A percentile compares a stretch with the other conserved stretches of the same genome.
These are phyloP conservation scores for Fusarium zealandicum DNA, from an alignment of 2,329 filamentous ascomycete species.

Conservation along the genomic window DNA sequence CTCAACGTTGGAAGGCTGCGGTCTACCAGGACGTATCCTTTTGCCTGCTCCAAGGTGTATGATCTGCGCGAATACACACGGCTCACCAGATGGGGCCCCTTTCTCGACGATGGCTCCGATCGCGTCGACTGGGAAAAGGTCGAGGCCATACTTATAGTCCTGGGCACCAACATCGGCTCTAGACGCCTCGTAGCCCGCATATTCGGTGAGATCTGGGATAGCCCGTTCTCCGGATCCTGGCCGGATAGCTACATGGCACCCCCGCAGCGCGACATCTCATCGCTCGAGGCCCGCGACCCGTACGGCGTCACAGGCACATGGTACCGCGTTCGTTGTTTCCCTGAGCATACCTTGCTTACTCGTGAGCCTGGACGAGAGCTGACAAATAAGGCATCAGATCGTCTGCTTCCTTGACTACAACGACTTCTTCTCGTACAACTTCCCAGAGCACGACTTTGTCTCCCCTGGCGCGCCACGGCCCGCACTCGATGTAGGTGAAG, in stretches of 20 bases:
- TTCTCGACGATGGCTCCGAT: constrained; percentile 66
- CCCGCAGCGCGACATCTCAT: constrained; percentile 45
- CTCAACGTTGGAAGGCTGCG: constrained; percentile 48
- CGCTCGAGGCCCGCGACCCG: constrained; percentile 67
- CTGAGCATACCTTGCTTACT: neutral
- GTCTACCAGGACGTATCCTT: constrained; percentile 58
- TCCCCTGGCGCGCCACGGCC: constrained; percentile 54
- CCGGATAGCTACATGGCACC: constrained; percentile 56
- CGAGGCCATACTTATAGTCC: constrained; percentile 74
- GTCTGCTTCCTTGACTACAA: constrained; percentile 69
- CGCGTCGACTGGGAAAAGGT: constrained; percentile 81
- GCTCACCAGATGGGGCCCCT: constrained; percentile 73
- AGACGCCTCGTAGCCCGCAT: constrained; percentile 56
- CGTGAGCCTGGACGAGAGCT: neutral
- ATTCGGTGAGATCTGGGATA: constrained; percentile 61
- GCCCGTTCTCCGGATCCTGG: constrained; percentile 64
- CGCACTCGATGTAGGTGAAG: constrained; percentile 69
- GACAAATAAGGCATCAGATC: constrained; percentile 43
- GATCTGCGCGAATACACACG: constrained; percentile 73
- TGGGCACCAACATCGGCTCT: constrained; percentile 67
- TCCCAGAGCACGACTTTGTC: constrained; percentile 54
- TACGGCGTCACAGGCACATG: constrained; percentile 76
- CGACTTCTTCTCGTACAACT: constrained; percentile 78
- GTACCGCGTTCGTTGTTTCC: constrained; percentile 62
- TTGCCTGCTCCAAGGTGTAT: constrained; percentile 74